A percentile compares a stretch with the other conserved stretches of the same genome.
phyloP scores from a whole-genome alignment of 805 yeast genomes.

The Pichia rugopelliculosa region DNA sequence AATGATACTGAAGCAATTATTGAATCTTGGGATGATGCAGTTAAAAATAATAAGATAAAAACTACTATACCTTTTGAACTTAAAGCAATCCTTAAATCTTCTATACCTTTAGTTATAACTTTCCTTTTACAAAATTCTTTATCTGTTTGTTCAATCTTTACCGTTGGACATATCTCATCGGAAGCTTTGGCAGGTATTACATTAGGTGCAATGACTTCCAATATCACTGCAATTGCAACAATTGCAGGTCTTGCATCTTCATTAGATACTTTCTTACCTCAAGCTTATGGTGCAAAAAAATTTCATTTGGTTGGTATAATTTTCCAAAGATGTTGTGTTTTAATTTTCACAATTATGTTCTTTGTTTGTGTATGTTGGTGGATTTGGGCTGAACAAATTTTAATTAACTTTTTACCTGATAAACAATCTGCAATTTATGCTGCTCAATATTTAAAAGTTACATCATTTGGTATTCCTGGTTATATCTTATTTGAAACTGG shows the following conservation, averaged over 20 bases:
- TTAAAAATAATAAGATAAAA: slow-evolving; percentile 35
- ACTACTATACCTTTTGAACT: slow-evolving; percentile 36
- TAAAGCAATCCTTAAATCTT: slow-evolving; percentile 32
- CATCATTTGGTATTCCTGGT: slow-evolving; percentile 65
- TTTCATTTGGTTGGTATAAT: slow-evolving; percentile 60
- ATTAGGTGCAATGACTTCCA: slow-evolving; percentile 70
- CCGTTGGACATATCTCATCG: slow-evolving; percentile 68
- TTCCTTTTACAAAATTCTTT: slow-evolving; percentile 65
- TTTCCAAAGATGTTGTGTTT: slow-evolving; percentile 57
- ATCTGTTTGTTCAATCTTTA: slow-evolving; percentile 69
- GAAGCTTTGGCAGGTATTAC: slow-evolving; percentile 71
- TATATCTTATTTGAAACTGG: slow-evolving; percentile 59
- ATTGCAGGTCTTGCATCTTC: slow-evolving; percentile 77
- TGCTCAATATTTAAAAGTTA: slow-evolving; percentile 45
- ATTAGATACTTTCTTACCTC: slow-evolving; percentile 71
- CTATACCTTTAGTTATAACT: slow-evolving; percentile 56
- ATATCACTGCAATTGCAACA: slow-evolving; percentile 65
- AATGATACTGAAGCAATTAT: slow-evolving; percentile 18
- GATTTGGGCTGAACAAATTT: slow-evolving; percentile 42
- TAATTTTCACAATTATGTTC: slow-evolving; percentile 41
- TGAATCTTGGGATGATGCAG: slow-evolving; percentile 29
- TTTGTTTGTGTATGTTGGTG: slow-evolving; percentile 60
- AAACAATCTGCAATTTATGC: slow-evolving; percentile 44
- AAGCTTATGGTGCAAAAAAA: slow-evolving; percentile 66
- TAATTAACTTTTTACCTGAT: slow-evolving; percentile 38